These are phyloP conservation scores for Lentinula sp. DNA, from an alignment of 768 basidiomycete genomes.

Conservation along the genomic window DNA sequence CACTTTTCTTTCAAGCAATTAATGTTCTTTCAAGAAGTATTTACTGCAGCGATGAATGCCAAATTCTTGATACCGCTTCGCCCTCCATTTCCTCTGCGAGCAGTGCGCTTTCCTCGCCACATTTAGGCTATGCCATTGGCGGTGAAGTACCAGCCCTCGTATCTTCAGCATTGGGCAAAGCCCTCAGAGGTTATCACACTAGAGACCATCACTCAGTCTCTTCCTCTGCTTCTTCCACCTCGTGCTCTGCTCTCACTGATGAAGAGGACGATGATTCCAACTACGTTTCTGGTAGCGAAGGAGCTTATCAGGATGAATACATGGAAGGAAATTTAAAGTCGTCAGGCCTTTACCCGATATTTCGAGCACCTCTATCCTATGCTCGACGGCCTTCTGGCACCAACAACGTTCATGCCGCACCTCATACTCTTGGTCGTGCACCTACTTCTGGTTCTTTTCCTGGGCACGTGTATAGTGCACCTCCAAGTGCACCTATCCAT, in stretches of 20 bases:
- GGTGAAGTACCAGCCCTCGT: conserved; percentile 62
- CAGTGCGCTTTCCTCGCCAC: conserved; percentile 65
- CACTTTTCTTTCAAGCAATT: conserved; percentile 10
- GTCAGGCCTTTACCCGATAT: conserved; percentile 20
- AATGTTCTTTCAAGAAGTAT: conserved; percentile 38
- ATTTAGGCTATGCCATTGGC: conserved; percentile 43
- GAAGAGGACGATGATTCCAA: conserved; percentile 51
- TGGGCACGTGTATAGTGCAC: conserved; percentile 29
- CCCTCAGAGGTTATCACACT: conserved; percentile 38
- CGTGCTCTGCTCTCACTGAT: conserved; percentile 62
- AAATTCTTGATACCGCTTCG: conserved; percentile 54
- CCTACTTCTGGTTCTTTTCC: conserved; percentile 39
- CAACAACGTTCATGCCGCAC: conserved; percentile 59
- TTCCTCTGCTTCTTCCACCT: conserved; percentile 57
- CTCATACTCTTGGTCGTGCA: conserved; percentile 44
- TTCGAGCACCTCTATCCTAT: conserved; percentile 47
- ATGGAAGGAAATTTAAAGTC: conserved; percentile 40
- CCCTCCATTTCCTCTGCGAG: conserved; percentile 64
- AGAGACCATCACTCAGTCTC: conserved; percentile 50
- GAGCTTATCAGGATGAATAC: conserved; percentile 28
- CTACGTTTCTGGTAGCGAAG: conserved; percentile 25
- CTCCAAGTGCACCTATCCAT: conserved; percentile 36
- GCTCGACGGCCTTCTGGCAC: conserved; percentile 66
- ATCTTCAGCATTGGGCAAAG: conserved; percentile 58
- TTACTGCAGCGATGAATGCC: conserved; percentile 70